Conservation (phyloP, 2,329 filamentous ascomycete species). For the Saccharata proteae region DNA sequence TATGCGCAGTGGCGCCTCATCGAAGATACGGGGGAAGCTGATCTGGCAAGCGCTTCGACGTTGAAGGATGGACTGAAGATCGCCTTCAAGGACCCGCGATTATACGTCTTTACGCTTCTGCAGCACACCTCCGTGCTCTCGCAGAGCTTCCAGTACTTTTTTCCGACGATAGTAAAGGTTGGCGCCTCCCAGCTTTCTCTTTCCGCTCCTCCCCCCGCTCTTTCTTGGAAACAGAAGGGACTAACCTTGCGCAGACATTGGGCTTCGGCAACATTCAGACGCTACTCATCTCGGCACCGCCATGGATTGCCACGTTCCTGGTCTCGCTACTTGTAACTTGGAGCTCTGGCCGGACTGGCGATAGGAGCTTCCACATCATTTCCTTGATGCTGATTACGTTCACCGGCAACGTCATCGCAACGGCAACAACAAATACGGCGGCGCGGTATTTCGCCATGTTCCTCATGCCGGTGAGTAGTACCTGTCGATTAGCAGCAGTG, state of each 20-base stretch:
- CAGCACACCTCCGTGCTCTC: constrained; percentile 41
- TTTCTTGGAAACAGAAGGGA: too few relatives aligned
- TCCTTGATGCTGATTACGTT: constrained; percentile 40
- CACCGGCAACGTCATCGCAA: constrained; percentile 44
- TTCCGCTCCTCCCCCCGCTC: too few relatives aligned
- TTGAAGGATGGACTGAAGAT: constrained; percentile 36
- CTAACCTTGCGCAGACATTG: too few relatives aligned
- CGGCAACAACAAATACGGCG: constrained; percentile 36
- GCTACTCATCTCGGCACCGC: constrained; percentile 45
- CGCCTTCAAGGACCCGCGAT: constrained; percentile 36
- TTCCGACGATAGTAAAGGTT: constrained; percentile 52
- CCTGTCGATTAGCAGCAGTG: neutral
- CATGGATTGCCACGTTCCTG: constrained; percentile 45
- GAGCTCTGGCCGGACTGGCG: constrained; percentile 41
- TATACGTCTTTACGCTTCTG: constrained; percentile 43
- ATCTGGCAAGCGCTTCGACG: constrained; percentile 26
- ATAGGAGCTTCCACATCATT: constrained; percentile 47
- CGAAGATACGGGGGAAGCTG: constrained; percentile 35
- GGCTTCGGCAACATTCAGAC: constrained; percentile 44
- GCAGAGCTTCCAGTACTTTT: constrained; percentile 53
- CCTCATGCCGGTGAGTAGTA: constrained; percentile 44
- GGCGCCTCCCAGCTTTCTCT: too few relatives aligned
- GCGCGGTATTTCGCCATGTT: constrained; percentile 53
- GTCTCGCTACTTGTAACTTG: constrained; percentile 43
- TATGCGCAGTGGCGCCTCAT: constrained; percentile 8